A percentile compares a stretch with the other conserved stretches of the same genome.
phyloP scores from a whole-genome alignment of 768 basidiomycete species.

The Lenzites betulinus region DNA sequence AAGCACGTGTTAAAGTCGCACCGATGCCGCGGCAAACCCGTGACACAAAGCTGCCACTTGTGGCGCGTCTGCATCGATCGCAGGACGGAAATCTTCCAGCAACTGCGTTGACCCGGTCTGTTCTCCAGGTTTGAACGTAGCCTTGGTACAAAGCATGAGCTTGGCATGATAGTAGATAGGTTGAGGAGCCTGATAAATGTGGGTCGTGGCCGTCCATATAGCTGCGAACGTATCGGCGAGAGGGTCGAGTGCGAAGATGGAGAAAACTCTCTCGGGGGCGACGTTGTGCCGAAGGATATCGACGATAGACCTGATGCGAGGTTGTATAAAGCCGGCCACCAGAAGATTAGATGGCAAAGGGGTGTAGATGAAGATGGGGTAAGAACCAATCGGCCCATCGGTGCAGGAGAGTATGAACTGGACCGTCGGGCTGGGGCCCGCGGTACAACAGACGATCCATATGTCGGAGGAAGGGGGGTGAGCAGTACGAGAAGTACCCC shows the following conservation, averaged over 20 bases:
- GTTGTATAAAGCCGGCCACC: slow-evolving; percentile 36
- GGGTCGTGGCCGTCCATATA: slow-evolving; percentile 51
- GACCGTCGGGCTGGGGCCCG: slow-evolving; percentile 26
- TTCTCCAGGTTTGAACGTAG: slow-evolving; percentile 33
- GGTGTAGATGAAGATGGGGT: slow-evolving; percentile 66
- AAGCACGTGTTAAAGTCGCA: slow-evolving; percentile 34
- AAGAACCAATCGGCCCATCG: slow-evolving; percentile 51
- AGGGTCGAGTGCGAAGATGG: slow-evolving; percentile 59
- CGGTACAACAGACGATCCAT: slow-evolving; percentile 36
- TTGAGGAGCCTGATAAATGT: slow-evolving; percentile 36
- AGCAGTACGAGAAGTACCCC: background rate
- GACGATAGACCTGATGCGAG: slow-evolving; percentile 47
- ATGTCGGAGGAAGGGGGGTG: slow-evolving; percentile 3
- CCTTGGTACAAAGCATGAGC: slow-evolving; percentile 54
- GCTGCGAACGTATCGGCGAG: slow-evolving; percentile 49
- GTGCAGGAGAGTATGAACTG: slow-evolving; percentile 64
- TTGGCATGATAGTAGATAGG: slow-evolving; percentile 64
- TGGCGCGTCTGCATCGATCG: slow-evolving; percentile 34
- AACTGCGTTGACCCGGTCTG: slow-evolving; percentile 16
- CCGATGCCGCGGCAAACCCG: slow-evolving; percentile 60
- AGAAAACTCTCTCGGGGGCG: slow-evolving; percentile 52
- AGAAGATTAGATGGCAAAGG: slow-evolving; percentile 34
- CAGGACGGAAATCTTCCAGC: slow-evolving; percentile 46
- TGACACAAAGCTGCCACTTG: slow-evolving; percentile 50
- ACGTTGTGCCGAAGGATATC: slow-evolving; percentile 39